Base-by-base conservation (phyloP, 257 asterid genomes). In the Oldenlandia corymbosa region DNA sequence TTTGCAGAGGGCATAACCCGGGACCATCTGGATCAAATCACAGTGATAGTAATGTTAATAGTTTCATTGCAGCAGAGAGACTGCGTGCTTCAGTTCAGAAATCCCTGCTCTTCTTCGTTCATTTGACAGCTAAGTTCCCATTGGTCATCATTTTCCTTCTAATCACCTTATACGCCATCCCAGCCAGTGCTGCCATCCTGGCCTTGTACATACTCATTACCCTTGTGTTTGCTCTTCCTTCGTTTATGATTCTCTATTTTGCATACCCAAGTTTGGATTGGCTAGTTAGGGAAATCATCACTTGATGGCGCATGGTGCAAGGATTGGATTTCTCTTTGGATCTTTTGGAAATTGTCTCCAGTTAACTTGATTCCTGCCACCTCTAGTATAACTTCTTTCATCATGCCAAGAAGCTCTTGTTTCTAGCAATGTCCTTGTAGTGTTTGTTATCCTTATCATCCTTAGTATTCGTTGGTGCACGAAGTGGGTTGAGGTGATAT, bases 191-290 rank as follows among this genome's bases (percentile, higher is more conserved):
- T 58, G 88, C 91, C 65, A 70, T 88, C 70, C 69, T 91, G 80
- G 94, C 90, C 67, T 62, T 84, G 84, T 88, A 88, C 83, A 68
- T 83, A 56, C 77, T 91, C 80, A 75, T 91, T 58, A 88, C 95
- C 6, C 56, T 91, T 50, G 46, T 85, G 63, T 91, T 91, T 58
- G 96, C 94, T 45, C 83, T 88, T 49, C 96, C 94, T 2, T 91
- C 95, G 4, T 83, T 88, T 79, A 84, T 86, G 73, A 75, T 91
- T 68, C 85, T 91, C 71, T 91, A 88, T 81, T 91, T 91, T 52
- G 90, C 98, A 7, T 88, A 91, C 76, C 98, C 98, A 3, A 83
- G 90, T 78, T 76, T 91, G 92, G 96, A 84, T 79, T 91, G 98
- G 98, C 83, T 91, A 32, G 85, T 88, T 70, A 74, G 96, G 80